These are phyloP conservation scores for Umbelopsis isabellina DNA, from an alignment of 192 early-diverging fungal species.

Conservation along the genomic window DNA sequence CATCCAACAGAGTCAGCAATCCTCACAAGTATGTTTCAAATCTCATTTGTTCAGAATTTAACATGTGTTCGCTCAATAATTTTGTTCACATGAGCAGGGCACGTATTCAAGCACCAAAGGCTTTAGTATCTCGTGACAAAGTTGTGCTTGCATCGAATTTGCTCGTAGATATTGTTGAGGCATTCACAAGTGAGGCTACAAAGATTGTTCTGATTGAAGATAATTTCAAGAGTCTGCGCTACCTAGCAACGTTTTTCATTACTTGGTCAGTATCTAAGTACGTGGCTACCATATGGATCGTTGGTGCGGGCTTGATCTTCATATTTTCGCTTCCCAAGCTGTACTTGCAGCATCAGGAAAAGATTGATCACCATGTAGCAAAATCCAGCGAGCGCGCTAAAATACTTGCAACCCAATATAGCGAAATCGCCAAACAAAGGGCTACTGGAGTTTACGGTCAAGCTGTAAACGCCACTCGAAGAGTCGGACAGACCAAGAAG, in stretches of 20 bases:
- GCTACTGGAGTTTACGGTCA: slow-evolving; percentile 32
- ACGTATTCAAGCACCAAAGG: slow-evolving; percentile 18
- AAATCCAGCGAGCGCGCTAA: slow-evolving; percentile 28
- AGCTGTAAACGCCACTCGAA: slow-evolving; percentile 8
- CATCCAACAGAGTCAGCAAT: slow-evolving; percentile 24
- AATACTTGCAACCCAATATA: slow-evolving; percentile 30
- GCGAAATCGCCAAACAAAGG: slow-evolving; percentile 31
- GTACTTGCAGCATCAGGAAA: slow-evolving; percentile 37
- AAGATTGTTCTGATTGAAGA: slow-evolving; percentile 40
- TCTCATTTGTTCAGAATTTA: not conserved
- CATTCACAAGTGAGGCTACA: slow-evolving; percentile 27
- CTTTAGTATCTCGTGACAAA: slow-evolving; percentile 33
- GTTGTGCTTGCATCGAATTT: slow-evolving; percentile 30
- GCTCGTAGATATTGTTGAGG: slow-evolving; percentile 35
- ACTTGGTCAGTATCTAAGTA: slow-evolving; percentile 39
- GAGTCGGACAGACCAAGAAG: slow-evolving; percentile 1
- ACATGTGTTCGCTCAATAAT: not conserved
- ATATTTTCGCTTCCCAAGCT: slow-evolving; percentile 34
- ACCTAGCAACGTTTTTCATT: slow-evolving; percentile 27
- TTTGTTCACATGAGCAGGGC: slow-evolving; percentile 21
- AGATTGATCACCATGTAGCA: slow-evolving; percentile 32
- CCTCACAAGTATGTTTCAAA: slow-evolving; percentile 33
- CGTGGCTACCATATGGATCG: slow-evolving; percentile 35
- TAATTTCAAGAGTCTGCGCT: slow-evolving; percentile 28
- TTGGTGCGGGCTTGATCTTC: slow-evolving; percentile 27